Base-by-base conservation (phyloP, 768 basidiomycete species). In the Lactifluus piperatus region DNA sequence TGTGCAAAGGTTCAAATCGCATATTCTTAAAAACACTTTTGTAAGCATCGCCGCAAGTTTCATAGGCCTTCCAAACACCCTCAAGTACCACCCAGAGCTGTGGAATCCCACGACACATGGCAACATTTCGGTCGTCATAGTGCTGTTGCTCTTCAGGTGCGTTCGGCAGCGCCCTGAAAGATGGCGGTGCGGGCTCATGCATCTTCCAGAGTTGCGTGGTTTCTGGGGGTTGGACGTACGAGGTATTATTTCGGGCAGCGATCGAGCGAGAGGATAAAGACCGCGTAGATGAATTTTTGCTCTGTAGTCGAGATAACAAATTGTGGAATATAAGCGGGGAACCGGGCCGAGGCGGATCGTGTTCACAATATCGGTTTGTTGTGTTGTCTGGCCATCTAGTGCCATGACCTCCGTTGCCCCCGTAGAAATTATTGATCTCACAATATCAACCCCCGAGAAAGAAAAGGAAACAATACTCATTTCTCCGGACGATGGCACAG, bases 31-130 rank as follows among this genome's bases (percentile, higher is more conserved):
- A 11, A 44, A 32, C 1, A 13, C 13, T n/a, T 24, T 26, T 46
- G 18, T 24, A 62, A 90, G 88, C 67, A 79, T 90, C 62, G 66
- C 73, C 18, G 77, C 75, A 32, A 81, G 83, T 16, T 77, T 82
- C 65, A 54, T 80, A 39, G 79, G 79, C 8, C 77, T 89, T 29
- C 89, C 89, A 0, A 64, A 70, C 34, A 73, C 79, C 27, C 69
- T 87, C 62, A 76, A 76, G 49, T 83, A 76, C 58, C 71, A 74
- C 27, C 73, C 79, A 36, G 68, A 68, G 8, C 65, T 67, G 14
- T 91, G 88, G 89, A 90, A 89, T 69, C 67, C 76, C 27, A 84
- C 80, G 76, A 86, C 82, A 0, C 88, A 90, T 64, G 88, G 88
- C 34, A 91, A 90, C 66, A 83, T 89, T 67, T 82, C 86, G 3